Base-by-base conservation (phyloP, 257 asterid genomes). In the Linaria vulgaris region DNA sequence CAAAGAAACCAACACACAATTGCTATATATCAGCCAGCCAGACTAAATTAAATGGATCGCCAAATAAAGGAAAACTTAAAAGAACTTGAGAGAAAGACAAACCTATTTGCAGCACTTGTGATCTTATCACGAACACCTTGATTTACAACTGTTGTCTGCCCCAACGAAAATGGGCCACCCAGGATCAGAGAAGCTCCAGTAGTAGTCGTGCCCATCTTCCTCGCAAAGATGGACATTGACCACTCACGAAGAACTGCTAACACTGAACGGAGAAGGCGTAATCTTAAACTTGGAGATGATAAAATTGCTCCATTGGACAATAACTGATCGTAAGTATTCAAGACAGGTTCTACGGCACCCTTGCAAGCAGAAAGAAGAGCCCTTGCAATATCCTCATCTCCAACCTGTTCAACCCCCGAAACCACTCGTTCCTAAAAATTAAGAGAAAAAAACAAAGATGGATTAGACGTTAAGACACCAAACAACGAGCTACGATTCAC, bases 301-400 rank as follows among this genome's bases (percentile, higher is more conserved):
- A 94, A 56, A 69, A 90, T 74, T 39, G 81, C 95, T 54, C 96
- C 95, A 57, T 75, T 84, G 21, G 95, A 87, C 74, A 90, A 69
- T 70, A 94, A 68, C 70, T 84, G 95, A 62, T 90, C 95, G 30
- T 90, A 90, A 27, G 95, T 81, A 76, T 75, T 82, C 63, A 94
- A 84, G 68, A 90, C 95, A 34, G 95, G 96, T 72, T 90, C 99
- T 59, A 77, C 73, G 31, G 95, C 82, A 69, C 96, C 92, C 82
- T 82, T 85, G 79, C 96, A 94, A 50, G 99, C 88, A 74, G 88
- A 86, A 46, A 90, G 74, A 74, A 94, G 84, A 66, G 95, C 96
- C 82, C 95, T 83, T 4, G 95, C 85, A 63, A 90, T 75, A 76
- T 87, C 97, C 78, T 94, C 99, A 61, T 94, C 99, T 38, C 95